phyloP scores from a whole-genome alignment of 257 asterid species.

The Solanum arcanum region DNA sequence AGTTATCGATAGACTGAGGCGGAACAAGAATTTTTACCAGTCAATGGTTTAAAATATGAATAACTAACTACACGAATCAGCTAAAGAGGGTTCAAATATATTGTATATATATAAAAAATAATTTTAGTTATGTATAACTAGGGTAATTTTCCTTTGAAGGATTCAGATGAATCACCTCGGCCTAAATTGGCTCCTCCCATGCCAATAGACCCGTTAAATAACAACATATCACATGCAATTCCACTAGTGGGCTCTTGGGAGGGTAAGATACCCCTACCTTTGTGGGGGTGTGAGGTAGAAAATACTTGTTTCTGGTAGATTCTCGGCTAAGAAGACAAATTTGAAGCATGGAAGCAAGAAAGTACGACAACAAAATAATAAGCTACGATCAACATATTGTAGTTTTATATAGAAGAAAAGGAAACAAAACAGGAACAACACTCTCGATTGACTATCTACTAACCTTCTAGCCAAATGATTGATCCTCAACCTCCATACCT shows the following conservation, averaged over 20 bases:
- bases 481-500: neutral
- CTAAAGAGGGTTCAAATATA: neutral
- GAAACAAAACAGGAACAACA: neutral
- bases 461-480: neutral
- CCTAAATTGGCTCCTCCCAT: neutral
- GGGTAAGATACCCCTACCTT: neutral
- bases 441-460: neutral
- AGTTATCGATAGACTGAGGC: neutral
- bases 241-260: neutral
- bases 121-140: neutral
- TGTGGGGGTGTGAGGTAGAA: neutral
- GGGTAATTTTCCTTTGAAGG: neutral
- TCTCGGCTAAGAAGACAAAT: neutral
- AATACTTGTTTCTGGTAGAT: neutral
- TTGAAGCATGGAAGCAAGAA: neutral
- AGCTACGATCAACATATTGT: neutral
- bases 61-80: neutral
- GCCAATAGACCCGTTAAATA: neutral
- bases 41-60: neutral
- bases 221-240: neutral
- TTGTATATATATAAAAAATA: neutral
- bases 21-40: too few relatives aligned
- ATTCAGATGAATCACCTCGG: rapidly evolving
- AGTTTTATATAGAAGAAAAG: neutral
- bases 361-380: neutral